Conservation (phyloP, 106 monocot species). For the Triglochin maritima region DNA sequence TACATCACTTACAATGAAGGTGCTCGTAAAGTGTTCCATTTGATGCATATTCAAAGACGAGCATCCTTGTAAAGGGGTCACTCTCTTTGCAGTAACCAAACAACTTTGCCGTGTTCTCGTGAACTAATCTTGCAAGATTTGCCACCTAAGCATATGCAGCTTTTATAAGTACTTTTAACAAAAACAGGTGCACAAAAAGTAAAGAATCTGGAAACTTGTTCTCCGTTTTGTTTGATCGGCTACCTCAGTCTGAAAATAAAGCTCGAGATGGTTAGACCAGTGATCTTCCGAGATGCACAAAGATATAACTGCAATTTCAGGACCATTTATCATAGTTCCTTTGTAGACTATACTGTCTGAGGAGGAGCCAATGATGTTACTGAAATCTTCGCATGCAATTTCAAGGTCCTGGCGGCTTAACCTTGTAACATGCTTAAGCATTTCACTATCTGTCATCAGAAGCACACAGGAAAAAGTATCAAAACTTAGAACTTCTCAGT, state of each 20-base stretch:
- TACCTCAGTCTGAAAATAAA: slow-evolving; percentile 76
- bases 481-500: neutral
- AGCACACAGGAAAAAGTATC: slow-evolving; percentile 1
- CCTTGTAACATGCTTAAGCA: slow-evolving; percentile 50
- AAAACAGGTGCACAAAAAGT: neutral
- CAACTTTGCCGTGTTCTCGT: slow-evolving; percentile 68
- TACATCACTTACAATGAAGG: slow-evolving; percentile 61
- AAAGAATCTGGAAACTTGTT: too few species aligned
- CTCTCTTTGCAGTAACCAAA: slow-evolving; percentile 71
- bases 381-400: slow-evolving; percentile 93
- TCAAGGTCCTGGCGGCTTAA: slow-evolving; percentile 69
- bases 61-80: slow-evolving; percentile 88
- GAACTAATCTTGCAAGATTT: slow-evolving; percentile 56
- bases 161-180: neutral
- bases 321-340: slow-evolving; percentile 70
- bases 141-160: slow-evolving; percentile 38
- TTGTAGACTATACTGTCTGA: slow-evolving; percentile 64
- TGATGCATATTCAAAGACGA: slow-evolving; percentile 85
- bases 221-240: slow-evolving; percentile 4
- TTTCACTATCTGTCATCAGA: slow-evolving; percentile 31
- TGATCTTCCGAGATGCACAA: slow-evolving; percentile 42
- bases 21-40: slow-evolving; percentile 93
- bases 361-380: slow-evolving; percentile 91
- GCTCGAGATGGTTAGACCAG: slow-evolving; percentile 68
- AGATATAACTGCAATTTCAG: slow-evolving; percentile 89